Base-by-base conservation (phyloP, 805 yeast genomes). In the Teunomyces stri region DNA sequence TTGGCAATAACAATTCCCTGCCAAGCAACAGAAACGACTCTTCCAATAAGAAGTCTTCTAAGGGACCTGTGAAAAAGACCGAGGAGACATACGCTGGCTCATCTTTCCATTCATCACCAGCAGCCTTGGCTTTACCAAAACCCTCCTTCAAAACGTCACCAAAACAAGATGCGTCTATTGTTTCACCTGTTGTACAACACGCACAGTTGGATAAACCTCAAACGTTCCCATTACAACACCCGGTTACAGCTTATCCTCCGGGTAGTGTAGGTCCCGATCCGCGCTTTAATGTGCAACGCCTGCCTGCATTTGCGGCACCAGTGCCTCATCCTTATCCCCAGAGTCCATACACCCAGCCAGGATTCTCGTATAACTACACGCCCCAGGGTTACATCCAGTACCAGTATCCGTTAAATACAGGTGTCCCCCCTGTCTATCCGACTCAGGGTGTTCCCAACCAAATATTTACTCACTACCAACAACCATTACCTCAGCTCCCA, bases 61-160 rank as follows among this genome's bases (percentile, higher is more conserved):
- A 31, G 18, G 28, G 44, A 6, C 4, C 34, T 21, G 12, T 36
- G 25, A 48, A 51, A 43, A 40, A 47, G 11, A 25, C 31, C n/a
- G 68, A 61, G 45, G 69, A 68, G 25, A 66, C 71, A 44, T 79
- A 78, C 59, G 84, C 84, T 45, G 84, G 84, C 27, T 74, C 82
- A 31, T 75, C 82, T 31, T 79, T 79, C 57, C 80, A 76, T 57
- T 74, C 79, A 28, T 77, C 81, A 20, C 84, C 84, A 1, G 78
- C 79, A 29, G 82, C 82, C 3, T 63, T 77, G 48, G 74, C 78
- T 12, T 70, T 79, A 50, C 84, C 84, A 13, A 79, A 78, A 53
- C 84, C 84, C 7, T 70, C 81, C 5, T 79, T 79, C 54, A 70
- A 66, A 41, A 49, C 61, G 1, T 61, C 66, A 10, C 62, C 68